A percentile compares a stretch with the other conserved stretches of the same genome.
Conservation (phyloP, 345 rosid genomes). For the Moringa oleifera region DNA sequence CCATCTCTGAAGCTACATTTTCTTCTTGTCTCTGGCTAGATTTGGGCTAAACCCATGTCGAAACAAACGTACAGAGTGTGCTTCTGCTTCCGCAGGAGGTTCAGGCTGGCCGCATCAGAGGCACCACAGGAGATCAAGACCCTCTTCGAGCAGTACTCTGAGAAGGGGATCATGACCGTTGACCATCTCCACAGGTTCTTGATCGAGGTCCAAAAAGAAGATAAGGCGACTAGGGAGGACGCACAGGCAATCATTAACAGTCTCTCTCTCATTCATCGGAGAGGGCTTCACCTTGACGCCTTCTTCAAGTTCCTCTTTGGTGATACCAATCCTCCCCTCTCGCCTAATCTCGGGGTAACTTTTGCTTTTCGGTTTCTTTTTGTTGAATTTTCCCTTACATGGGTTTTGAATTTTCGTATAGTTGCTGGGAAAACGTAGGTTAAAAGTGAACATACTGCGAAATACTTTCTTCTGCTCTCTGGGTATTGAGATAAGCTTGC, state of each 20-base stretch:
- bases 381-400: not conserved
- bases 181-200: constrained; percentile 54
- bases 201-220: constrained; percentile 53
- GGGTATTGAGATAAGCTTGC: not conserved
- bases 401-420: constrained; percentile 1
- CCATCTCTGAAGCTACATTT: no score
- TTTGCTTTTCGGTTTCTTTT: not conserved
- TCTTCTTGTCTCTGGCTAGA: not conserved
- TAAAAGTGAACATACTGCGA: no score
- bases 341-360: constrained; percentile 40
- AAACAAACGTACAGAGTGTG: constrained; percentile 64
- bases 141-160: constrained; percentile 49
- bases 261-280: constrained; percentile 41
- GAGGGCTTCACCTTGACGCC: constrained; percentile 48
- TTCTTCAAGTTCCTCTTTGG: constrained; percentile 61
- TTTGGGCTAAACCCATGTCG: constrained; percentile 35
- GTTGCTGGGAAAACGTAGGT: not conserved
- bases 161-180: constrained; percentile 48
- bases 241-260: constrained; percentile 53
- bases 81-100: constrained; percentile 55
- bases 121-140: constrained; percentile 55
- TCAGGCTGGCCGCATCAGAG: constrained; percentile 43
- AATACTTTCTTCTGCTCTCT: no score
- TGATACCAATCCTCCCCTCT: constrained; percentile 43
- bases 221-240: constrained; percentile 43